Conservation (phyloP, 2,329 filamentous ascomycete genomes). For the Tolypocladium endophyticum region DNA sequence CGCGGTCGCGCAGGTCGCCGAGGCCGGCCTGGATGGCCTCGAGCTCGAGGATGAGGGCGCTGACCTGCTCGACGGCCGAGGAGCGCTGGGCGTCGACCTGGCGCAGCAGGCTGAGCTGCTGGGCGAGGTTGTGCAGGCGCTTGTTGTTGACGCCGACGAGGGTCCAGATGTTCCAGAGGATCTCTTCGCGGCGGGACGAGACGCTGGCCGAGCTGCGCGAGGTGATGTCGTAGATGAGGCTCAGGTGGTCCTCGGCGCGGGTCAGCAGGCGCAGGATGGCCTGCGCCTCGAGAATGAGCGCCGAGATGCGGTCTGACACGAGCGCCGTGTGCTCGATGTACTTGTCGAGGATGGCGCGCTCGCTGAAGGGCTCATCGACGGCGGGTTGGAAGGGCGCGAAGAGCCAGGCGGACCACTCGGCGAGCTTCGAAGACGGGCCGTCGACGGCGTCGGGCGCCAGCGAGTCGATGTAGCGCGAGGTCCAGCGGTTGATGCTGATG, state of each 20-base stretch:
- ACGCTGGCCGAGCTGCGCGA: slow-evolving; percentile 51
- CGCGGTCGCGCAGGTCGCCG: slow-evolving; percentile 60
- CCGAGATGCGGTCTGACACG: slow-evolving; percentile 58
- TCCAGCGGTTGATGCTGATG: slow-evolving; percentile 67
- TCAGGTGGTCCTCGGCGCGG: slow-evolving; percentile 58
- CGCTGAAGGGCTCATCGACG: slow-evolving; percentile 25
- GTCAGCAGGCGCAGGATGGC: slow-evolving; percentile 54
- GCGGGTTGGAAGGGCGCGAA: slow-evolving; percentile 55
- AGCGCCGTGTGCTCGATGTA: slow-evolving; percentile 63
- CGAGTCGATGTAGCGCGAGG: slow-evolving; percentile 55
- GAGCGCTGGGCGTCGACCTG: slow-evolving; percentile 58
- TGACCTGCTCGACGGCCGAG: slow-evolving; percentile 58
- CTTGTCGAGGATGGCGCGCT: slow-evolving; percentile 56
- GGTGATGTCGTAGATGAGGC: slow-evolving; percentile 59
- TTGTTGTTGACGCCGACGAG: slow-evolving; percentile 59
- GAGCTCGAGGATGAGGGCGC: slow-evolving; percentile 58
- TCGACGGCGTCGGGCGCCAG: slow-evolving; percentile 31
- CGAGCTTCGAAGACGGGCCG: slow-evolving; percentile 24
- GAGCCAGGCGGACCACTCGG: slow-evolving; percentile 29
- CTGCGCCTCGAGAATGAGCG: slow-evolving; percentile 60
- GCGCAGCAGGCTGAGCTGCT: slow-evolving; percentile 52
- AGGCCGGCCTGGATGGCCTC: slow-evolving; percentile 62
- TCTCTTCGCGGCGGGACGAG: slow-evolving; percentile 48
- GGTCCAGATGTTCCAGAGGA: slow-evolving; percentile 63
- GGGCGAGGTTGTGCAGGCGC: slow-evolving; percentile 48